Evolutionary conservation across 169 alveolate genomes (phyloP), one percentile per base, ranked within the genome.

Genomic region (Theileria orientalis): DNA sequence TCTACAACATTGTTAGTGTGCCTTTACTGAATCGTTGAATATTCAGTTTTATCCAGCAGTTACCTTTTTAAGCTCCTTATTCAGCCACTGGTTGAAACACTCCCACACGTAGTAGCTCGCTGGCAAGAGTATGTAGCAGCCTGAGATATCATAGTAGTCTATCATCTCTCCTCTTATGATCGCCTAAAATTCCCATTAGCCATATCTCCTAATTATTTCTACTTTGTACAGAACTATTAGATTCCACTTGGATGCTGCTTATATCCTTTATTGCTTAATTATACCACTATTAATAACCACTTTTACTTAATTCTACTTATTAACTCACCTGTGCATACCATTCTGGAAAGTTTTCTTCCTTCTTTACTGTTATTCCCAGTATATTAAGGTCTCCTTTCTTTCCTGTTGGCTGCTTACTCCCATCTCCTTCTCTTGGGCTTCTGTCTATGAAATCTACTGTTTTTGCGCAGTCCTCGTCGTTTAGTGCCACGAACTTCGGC

Each of bases 81-180:
- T 97, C 60, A 98, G 92, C 91, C 90, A 92, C 27, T 83, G 83
- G 92, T 97, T 97, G 44, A 97, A 95, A 67, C 76, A 80, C 85
- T 98, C 99, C 99, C 99, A 98, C 27, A 97, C 96, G 83, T 83
- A 89, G 93, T 94, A 97, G 21, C 99, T 93, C 95, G 98, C 93
- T 14, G 99, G 99, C 46, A 99, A 92, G 42, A 97, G 83, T 47
- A 98, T 97, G 90, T 97, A 98, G 76, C 99, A 98, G 14, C 99
- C 99, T 23, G 98, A 93, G 44, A 98, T 94, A 76, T 98, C 99
- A 86, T 98, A 97, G 91, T 97, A 97, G 78, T 97, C 99, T 23
- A 98, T 96, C 96, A 98, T 83, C 83, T 97, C 99, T 64, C 98
- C 92, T 60, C 96, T 94, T 32, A 94, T 91, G 42, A 98, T 96